Conservation (phyloP, 2,329 filamentous ascomycete species). For the Apiospora marii region DNA sequence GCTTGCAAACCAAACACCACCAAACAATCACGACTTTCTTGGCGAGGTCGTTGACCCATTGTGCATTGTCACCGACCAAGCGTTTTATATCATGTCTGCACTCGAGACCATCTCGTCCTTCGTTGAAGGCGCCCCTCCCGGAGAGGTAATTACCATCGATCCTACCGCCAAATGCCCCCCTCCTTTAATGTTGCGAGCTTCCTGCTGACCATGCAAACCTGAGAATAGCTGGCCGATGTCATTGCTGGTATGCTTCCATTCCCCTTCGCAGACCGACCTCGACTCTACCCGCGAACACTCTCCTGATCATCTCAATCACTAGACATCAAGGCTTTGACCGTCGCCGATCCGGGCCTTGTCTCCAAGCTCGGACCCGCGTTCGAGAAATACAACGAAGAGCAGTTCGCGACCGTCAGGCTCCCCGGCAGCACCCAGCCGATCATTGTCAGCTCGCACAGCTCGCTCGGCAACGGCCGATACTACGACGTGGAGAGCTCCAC, state of each 20-base stretch:
- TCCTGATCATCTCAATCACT: conserved; percentile 31
- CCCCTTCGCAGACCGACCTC: not conserved
- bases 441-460: conserved; percentile 87
- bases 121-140: conserved; percentile 91
- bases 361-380: conserved; percentile 82
- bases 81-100: conserved; percentile 38
- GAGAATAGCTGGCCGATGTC: conserved; percentile 79
- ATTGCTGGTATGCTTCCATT: conserved; percentile 71
- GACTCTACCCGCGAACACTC: conserved; percentile 23
- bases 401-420: conserved; percentile 88
- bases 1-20: conserved; percentile 4
- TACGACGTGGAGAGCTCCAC: conserved; percentile 89
- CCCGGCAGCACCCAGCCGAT: conserved; percentile 85
- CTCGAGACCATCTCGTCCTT: conserved; percentile 79
- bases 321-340: conserved; percentile 91
- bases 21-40: conserved; percentile 8
- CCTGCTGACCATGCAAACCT: not conserved
- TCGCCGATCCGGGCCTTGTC: conserved; percentile 72
- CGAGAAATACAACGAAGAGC: conserved; percentile 94
- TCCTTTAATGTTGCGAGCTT: not conserved
- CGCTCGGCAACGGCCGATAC: conserved; percentile 81
- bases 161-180: conserved; percentile 28
- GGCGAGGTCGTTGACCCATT: not conserved
- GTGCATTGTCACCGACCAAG: not conserved
- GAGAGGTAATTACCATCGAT: conserved; percentile 74